Percentiles rank a stretch among this genome's conserved stretches.
These are phyloP conservation scores for Calcarisporium arbuscula DNA, from an alignment of 2,329 filamentous ascomycete genomes.

Conservation along the genomic window DNA sequence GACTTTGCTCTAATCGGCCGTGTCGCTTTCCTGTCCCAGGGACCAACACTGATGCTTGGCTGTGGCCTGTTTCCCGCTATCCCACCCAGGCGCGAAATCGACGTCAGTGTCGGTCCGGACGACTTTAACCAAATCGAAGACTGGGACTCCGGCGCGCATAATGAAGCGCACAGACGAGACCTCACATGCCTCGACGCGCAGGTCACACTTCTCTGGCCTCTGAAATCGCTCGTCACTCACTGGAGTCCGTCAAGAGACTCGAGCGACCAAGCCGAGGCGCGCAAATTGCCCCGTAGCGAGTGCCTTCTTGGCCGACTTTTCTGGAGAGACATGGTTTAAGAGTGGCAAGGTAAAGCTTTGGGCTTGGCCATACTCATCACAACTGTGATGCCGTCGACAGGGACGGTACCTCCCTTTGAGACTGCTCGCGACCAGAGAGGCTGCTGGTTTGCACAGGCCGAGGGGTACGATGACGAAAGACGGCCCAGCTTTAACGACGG, in stretches of 20 bases:
- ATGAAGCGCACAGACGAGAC: conserved; percentile 29
- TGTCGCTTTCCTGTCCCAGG: conserved; percentile 15
- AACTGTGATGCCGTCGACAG: neutral
- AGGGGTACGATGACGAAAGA: conserved; percentile 1
- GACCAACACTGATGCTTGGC: conserved; percentile 24
- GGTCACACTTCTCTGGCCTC: conserved; percentile 20
- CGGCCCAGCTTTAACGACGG: neutral
- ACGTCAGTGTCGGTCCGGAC: conserved; percentile 37
- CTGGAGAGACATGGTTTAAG: neutral
- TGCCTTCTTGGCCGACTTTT: neutral
- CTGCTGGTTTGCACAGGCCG: neutral
- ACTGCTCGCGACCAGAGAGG: neutral
- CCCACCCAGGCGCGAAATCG: conserved; percentile 24
- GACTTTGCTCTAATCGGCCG: conserved; percentile 34
- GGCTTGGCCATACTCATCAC: conserved; percentile 1
- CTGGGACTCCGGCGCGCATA: conserved; percentile 33
- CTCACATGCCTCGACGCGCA: conserved; percentile 36
- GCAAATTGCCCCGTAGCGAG: neutral
- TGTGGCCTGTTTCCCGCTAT: conserved; percentile 44
- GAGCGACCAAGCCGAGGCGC: neutral
- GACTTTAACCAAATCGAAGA: conserved; percentile 44
- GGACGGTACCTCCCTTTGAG: neutral
- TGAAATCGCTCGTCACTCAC: conserved; percentile 32
- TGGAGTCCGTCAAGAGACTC: conserved; percentile 31
- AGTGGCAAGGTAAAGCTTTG: neutral